Evolutionary conservation across 257 asterid species (phyloP), one percentile per base, ranked within the genome.

Genomic region (Solanum pennellii): DNA sequence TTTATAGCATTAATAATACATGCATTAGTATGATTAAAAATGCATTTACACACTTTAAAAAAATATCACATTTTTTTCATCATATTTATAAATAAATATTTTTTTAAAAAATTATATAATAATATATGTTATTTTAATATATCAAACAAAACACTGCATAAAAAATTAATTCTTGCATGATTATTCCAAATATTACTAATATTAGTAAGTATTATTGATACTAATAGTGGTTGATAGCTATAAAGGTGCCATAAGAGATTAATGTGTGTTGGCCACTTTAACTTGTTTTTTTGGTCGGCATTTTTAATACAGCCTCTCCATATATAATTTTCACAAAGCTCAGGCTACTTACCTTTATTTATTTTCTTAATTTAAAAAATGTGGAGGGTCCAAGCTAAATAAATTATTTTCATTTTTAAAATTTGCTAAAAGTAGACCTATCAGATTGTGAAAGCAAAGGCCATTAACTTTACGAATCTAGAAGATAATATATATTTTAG

Each of bases 261-360:
- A 86, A 75, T 69, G 68, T 62, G 71, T 87, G 91, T 52, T 87
- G 89, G 92, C 90, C 91, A 87, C 92, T 62, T 45, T 60, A 52
- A 86, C 23, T 88, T 20, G 44, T 29, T 80, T 29, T 71, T 76
- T 73, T 84, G 87, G 89, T 90, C 91, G 89, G 91, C 88, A 33
- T 88, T 88, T 86, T 90, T 89, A 84, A 91, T 74, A 69, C 91
- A 88, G 66, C 66, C 82, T 71, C 86, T 71, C 12, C 42, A 49
- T 37, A 33, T 42, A 44, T 83, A n/a, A 39, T 41, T 27, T 52
- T 86, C 52, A 39, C 82, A 45, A 16, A 33, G 69, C 82, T 72
- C 39, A 21, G 66, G 84, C 82, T 49, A 82, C 31, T 87, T 72
- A 9, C 47, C 29, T 11, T 49, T 29, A 9, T 16, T 80, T 80